A percentile compares a stretch with the other conserved stretches of the same genome.
Conservation (phyloP, 2,329 filamentous ascomycete species). For the Exophiala sp. region DNA sequence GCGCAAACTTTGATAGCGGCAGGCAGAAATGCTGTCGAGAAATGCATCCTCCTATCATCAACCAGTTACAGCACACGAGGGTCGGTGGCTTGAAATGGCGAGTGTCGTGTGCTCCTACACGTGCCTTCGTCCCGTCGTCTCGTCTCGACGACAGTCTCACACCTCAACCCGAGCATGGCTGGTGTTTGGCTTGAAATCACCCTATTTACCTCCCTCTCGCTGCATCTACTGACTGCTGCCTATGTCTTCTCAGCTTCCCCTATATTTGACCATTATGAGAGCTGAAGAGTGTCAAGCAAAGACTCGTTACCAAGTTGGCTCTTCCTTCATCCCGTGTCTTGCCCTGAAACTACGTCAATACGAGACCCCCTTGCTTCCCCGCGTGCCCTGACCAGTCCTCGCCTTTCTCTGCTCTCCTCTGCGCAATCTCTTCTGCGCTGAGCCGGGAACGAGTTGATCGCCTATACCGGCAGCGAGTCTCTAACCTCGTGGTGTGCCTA, state of each 20-base stretch:
- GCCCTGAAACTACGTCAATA: not conserved
- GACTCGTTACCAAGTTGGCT: no score
- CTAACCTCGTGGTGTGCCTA: not conserved
- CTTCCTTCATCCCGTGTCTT: not conserved
- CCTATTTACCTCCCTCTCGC: no score
- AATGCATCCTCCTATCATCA: constrained; percentile 18
- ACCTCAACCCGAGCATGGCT: no score
- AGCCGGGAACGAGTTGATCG: no score
- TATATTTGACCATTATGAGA: no score
- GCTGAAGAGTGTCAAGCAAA: no score
- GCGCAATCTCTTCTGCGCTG: not conserved
- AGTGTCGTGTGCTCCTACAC: constrained; percentile 25
- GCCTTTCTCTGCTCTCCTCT: no score
- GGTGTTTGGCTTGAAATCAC: no score
- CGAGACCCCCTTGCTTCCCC: not conserved
- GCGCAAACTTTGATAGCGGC: not conserved
- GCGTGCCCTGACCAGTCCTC: not conserved
- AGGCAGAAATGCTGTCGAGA: not conserved
- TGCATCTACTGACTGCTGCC: no score
- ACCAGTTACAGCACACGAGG: constrained; percentile 16
- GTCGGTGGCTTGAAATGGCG: constrained; percentile 4
- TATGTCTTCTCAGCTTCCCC: no score
- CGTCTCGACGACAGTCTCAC: constrained; percentile 11
- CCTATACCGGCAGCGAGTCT: no score
- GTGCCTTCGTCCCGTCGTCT: constrained; percentile 12